phyloP scores from a whole-genome alignment of 306 rosid species.

The Dalbergia oliveri region DNA sequence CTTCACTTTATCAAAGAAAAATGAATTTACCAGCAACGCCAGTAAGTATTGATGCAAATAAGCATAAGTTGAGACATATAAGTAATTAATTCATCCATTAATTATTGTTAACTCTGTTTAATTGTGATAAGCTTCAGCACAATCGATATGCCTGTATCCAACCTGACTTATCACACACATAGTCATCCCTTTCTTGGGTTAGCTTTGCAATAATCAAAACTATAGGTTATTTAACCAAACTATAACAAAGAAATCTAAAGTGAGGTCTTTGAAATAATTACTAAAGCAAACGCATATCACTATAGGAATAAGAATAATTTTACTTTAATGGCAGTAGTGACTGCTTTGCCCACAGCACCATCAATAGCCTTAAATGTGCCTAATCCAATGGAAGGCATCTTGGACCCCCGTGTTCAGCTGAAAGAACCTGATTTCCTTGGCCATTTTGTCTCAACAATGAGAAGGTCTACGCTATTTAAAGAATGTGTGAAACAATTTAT shows the following conservation, averaged over 20 bases:
- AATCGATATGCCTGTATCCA: constrained; percentile 41
- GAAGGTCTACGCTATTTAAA: too few relatives aligned
- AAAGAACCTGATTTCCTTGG: constrained; percentile 17
- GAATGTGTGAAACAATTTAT: too few relatives aligned
- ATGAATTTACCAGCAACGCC: not conserved
- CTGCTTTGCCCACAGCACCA: constrained; percentile 56
- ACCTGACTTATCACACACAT: constrained; percentile 8
- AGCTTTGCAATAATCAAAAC: not conserved
- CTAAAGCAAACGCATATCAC: too few relatives aligned
- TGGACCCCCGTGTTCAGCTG: constrained; percentile 41
- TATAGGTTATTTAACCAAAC: not conserved
- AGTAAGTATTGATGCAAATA: not conserved
- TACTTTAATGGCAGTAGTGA: constrained; percentile 67
- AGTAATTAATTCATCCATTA: too few relatives aligned
- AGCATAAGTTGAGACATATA: too few relatives aligned
- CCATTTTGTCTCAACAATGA: not conserved
- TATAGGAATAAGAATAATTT: not conserved
- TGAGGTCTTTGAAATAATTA: too few relatives aligned
- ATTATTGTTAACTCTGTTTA: constrained; percentile 55
- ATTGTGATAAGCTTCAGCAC: constrained; percentile 22
- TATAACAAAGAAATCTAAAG: not conserved
- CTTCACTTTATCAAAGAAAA: not conserved
- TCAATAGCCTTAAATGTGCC: constrained; percentile 50
- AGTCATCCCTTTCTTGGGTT: not conserved
- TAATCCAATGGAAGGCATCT: constrained; percentile 44